Evolutionary conservation across 345 rosid genomes (phyloP).

Genomic region (Cardiospermum halicacabum): DNA sequence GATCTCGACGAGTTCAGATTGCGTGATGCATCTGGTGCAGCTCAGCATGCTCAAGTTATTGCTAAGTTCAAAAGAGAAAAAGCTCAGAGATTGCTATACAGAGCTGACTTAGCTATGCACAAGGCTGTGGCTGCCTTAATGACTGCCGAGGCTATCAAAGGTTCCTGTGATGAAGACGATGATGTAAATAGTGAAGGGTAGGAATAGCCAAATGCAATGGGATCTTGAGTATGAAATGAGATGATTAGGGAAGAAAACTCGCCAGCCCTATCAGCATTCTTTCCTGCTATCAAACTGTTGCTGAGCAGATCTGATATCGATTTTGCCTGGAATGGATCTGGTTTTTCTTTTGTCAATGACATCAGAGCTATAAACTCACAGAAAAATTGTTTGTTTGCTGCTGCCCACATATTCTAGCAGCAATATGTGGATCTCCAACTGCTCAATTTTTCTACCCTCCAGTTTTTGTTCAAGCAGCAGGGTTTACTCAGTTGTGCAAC

Average conservation of each 20-base stretch:
- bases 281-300: conserved; percentile 9
- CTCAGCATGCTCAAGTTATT: conserved; percentile 50
- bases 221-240: conserved; percentile 10
- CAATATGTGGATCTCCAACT: conserved; percentile 13
- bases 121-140: conserved; percentile 83
- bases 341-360: conserved; percentile 9
- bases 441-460: conserved; percentile 14
- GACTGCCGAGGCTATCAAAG: conserved; percentile 83
- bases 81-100: conserved; percentile 68
- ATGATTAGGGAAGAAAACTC: conserved; percentile 16
- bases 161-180: conserved; percentile 44
- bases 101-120: conserved; percentile 85
- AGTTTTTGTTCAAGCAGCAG: conserved; percentile 23
- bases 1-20: conserved; percentile 62
- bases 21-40: conserved; percentile 80
- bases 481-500: conserved; percentile 17
- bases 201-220: conserved; percentile 17
- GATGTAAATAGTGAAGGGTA: conserved; percentile 40
- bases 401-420: conserved; percentile 21
- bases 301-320: conserved; percentile 4
- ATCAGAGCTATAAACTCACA: conserved; percentile 9
- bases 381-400: conserved; percentile 18
- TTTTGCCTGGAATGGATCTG: conserved; percentile 22
- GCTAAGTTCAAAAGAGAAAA: conserved; percentile 80
- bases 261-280: conserved; percentile 17